phyloP scores from a whole-genome alignment of 192 early-diverging fungal species.

The Coemansia sp. region DNA sequence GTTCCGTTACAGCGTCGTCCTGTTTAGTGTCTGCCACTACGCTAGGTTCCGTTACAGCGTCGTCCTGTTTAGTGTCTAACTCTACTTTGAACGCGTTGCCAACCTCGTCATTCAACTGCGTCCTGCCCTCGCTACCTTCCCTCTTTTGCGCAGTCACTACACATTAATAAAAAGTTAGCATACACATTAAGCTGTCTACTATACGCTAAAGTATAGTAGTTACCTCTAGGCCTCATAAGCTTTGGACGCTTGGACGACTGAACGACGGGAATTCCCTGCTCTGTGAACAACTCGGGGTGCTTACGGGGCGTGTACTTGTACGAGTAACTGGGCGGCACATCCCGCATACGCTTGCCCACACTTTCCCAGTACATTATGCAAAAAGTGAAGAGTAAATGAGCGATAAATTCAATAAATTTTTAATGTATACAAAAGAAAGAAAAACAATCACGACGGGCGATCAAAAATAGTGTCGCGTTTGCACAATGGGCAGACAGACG shows the following conservation, averaged over 20 bases:
- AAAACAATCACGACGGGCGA: not conserved
- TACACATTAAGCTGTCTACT: not conserved
- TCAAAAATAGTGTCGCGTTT: slow-evolving; percentile 36
- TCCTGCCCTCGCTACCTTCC: too few relatives aligned
- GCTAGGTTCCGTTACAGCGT: too few relatives aligned
- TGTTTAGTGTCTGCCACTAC: too few relatives aligned
- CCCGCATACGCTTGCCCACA: not conserved
- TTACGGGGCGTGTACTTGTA: not conserved
- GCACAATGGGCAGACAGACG: slow-evolving; percentile 53
- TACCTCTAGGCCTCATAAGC: not conserved
- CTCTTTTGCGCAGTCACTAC: too few relatives aligned
- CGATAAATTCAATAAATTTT: too few relatives aligned
- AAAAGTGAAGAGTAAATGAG: too few relatives aligned
- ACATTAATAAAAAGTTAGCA: not conserved
- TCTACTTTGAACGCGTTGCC: too few relatives aligned
- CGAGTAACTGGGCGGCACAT: not conserved
- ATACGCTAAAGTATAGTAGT: too few relatives aligned
- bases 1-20: too few relatives aligned
- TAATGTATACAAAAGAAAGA: not conserved
- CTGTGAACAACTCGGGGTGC: not conserved
- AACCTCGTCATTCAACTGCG: too few relatives aligned
- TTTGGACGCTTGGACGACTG: not conserved
- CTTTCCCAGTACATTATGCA: not conserved
- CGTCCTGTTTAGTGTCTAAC: too few relatives aligned
- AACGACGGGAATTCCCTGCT: not conserved